Evolutionary conservation across 768 basidiomycete species (phyloP), one percentile per base, ranked within the genome.

Genomic region (Psilocybe cyanescens): DNA sequence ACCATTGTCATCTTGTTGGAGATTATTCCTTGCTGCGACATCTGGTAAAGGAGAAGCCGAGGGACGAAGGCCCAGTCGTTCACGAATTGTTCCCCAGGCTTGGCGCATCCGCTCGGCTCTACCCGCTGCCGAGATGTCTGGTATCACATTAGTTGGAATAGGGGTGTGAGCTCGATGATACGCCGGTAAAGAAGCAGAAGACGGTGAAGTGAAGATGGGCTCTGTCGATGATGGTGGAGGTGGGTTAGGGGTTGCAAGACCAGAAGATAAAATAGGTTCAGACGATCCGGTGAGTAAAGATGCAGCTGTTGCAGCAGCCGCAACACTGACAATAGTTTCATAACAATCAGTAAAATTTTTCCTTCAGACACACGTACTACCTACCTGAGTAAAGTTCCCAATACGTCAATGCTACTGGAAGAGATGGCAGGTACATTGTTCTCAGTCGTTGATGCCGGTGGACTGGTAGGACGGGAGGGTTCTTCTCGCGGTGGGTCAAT

Each of bases 231-330:
- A 24, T 16, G 60, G 55, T 5, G 63, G 29, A 14, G 58, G 14
- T 31, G 66, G 33, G 44, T 58, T 62, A 16, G 79, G 72, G 54
- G 82, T 74, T 31, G 82, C 76, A 55, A 87, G 78, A 47, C 83
- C 80, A 24, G 87, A 81, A 39, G 84, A 81, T 58, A 89, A 81
- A 47, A 91, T 83, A 9, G 86, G 82, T 52, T 88, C 84, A 3
- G 87, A 85, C 24, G 87, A 84, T 37, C 90, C 90, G 1, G 88
- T 87, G n/a, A 92, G 80, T 30, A 92, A 81, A 3, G 93, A 94
- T 7, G 91, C 91, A 1, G 93, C 92, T 1, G 92, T 94, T n/a
- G 93, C 93, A 8, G 93, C 91, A n/a, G 93, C 92, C 3, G 93
- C 93, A 33, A 94, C 93, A 67, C 93, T 52, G 70, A 8, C 31